phyloP scores from a whole-genome alignment of 2,329 filamentous ascomycete genomes.

The Aspergillus fumigatiaffinis region DNA sequence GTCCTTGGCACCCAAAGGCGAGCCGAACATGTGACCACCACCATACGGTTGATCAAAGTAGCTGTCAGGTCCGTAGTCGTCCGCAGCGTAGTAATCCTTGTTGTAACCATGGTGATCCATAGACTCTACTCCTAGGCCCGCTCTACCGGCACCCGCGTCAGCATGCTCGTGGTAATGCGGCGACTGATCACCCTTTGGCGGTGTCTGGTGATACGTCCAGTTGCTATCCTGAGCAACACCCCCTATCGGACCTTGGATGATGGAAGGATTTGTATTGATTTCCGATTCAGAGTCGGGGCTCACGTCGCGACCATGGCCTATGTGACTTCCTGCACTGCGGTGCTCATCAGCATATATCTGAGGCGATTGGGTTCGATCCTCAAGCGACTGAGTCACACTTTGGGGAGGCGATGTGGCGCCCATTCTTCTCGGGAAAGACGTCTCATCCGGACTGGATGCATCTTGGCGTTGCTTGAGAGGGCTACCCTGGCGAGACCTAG shows the following conservation, averaged over 20 bases:
- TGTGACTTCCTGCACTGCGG: conserved; percentile 64
- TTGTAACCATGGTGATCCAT: conserved; percentile 56
- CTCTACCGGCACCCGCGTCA: conserved; percentile 50
- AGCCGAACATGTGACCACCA: conserved; percentile 42
- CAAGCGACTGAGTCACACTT: conserved; percentile 49
- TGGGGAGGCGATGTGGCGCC: conserved; percentile 51
- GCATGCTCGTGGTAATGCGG: conserved; percentile 22
- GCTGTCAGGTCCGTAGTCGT: conserved; percentile 35
- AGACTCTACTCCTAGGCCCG: conserved; percentile 52
- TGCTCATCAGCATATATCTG: conserved; percentile 66
- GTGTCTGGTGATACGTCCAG: conserved; percentile 56
- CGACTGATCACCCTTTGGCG: conserved; percentile 39
- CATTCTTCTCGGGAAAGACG: conserved; percentile 37
- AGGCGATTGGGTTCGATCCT: conserved; percentile 41
- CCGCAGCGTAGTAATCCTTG: conserved; percentile 56
- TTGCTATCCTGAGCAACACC: conserved; percentile 48
- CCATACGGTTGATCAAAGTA: conserved; percentile 37
- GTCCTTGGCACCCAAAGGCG: conserved; percentile 63
- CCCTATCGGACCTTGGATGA: conserved; percentile 70
- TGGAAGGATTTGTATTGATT: conserved; percentile 77
- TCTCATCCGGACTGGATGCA: conserved; percentile 33
- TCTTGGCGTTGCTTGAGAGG: conserved; percentile 44
- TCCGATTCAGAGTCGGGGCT: conserved; percentile 55
- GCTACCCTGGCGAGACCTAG: conserved; percentile 38
- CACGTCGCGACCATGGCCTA: conserved; percentile 70